Percentiles rank a stretch among this genome's conserved stretches.
These are phyloP conservation scores for Trichoderma hamatum DNA, from an alignment of 2,329 filamentous ascomycete species.

Conservation along the genomic window DNA sequence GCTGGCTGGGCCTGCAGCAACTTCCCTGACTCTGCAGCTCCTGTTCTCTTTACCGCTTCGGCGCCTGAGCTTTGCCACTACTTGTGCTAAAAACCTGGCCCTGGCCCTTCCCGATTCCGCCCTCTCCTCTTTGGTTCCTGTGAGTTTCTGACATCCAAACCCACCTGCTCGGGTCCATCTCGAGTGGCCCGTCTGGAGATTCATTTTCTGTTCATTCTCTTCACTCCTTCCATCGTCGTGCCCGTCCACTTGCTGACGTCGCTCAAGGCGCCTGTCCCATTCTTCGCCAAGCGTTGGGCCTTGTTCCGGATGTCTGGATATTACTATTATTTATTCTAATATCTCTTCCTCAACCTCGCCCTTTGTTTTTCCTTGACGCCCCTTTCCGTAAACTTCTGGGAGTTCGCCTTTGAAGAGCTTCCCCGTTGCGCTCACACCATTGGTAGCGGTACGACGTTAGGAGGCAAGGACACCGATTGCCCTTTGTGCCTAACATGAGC, in stretches of 20 bases:
- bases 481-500: conserved; percentile 51
- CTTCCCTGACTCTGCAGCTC: conserved; percentile 8
- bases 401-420: neutral
- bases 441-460: conserved; percentile 1
- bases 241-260: conserved; percentile 13
- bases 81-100: conserved; percentile 12
- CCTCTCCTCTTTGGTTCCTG: conserved; percentile 21
- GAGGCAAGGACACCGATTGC: conserved; percentile 9
- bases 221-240: neutral
- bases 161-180: conserved; percentile 18
- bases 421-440: conserved; percentile 1
- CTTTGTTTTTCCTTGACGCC: neutral
- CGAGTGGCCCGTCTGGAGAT: conserved; percentile 4
- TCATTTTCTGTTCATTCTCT: neutral
- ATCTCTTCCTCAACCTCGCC: conserved; percentile 11
- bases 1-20: conserved; percentile 15
- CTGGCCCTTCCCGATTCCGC: conserved; percentile 9
- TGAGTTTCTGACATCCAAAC: conserved; percentile 15
- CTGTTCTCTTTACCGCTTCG: conserved; percentile 10
- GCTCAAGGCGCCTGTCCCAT: conserved; percentile 3
- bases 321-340: conserved; percentile 11
- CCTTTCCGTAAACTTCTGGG: neutral
- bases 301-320: conserved; percentile 23
- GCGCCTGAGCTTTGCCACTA: conserved; percentile 27
- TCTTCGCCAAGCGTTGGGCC: conserved; percentile 12